phyloP scores from a whole-genome alignment of 192 early-diverging fungal genomes.

The Linnemannia hyalina region DNA sequence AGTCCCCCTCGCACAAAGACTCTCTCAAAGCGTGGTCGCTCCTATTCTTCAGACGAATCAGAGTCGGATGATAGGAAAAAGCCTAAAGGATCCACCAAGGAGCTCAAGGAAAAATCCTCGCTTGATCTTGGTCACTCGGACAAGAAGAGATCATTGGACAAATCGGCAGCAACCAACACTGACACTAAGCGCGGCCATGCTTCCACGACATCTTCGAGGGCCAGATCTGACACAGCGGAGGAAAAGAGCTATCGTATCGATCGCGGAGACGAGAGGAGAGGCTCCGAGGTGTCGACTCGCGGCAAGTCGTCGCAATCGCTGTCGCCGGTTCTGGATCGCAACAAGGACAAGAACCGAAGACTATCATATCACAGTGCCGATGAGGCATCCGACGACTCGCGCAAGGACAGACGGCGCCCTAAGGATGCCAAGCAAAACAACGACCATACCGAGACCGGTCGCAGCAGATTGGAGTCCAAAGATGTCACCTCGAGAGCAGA shows the following conservation, averaged over 20 bases:
- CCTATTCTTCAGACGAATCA: conserved; percentile 36
- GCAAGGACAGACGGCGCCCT: background rate
- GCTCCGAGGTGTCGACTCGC: background rate
- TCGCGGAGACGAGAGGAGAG: conserved; percentile 12
- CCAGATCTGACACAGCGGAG: conserved; percentile 1
- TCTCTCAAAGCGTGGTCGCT: conserved; percentile 19
- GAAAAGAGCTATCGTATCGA: conserved; percentile 12
- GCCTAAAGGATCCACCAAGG: conserved; percentile 7
- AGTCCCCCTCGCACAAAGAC: conserved; percentile 13
- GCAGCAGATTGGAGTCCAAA: conserved; percentile 35
- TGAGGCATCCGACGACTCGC: conserved; percentile 23
- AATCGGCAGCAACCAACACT: background rate
- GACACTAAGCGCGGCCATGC: background rate
- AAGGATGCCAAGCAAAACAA: conserved; percentile 16
- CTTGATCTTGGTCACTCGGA: conserved; percentile 9
- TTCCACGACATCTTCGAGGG: conserved; percentile 5
- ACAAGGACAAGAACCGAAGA: conserved; percentile 8
- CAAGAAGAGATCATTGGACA: conserved; percentile 23
- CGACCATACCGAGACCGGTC: background rate
- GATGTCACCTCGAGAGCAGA: conserved; percentile 7
- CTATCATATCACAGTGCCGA: conserved; percentile 30
- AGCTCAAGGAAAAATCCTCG: conserved; percentile 17
- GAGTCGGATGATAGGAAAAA: conserved; percentile 29
- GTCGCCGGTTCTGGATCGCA: conserved; percentile 31
- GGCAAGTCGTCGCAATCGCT: conserved; percentile 33